Evolutionary conservation across 768 basidiomycete genomes (phyloP).

Genomic region (button mushroom (Agaricus bisporus)): DNA sequence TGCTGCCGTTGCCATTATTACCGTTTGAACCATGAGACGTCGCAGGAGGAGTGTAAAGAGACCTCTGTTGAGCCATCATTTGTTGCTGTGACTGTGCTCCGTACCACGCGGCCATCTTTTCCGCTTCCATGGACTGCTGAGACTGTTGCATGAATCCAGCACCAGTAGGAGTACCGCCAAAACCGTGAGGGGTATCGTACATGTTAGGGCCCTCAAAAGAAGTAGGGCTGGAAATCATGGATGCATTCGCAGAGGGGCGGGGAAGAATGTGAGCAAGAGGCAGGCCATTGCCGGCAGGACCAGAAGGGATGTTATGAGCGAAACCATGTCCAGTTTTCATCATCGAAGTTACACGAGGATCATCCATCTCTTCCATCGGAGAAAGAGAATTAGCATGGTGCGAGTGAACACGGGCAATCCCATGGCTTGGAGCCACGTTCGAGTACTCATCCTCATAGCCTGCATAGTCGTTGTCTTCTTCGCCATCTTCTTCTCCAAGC

Average conservation of each 20-base stretch:
- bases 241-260: constrained; percentile 10
- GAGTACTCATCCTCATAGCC: constrained; percentile 8
- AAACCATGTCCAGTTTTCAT: constrained; percentile 30
- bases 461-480: constrained; percentile 25
- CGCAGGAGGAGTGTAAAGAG: constrained; percentile 20
- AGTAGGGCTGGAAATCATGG: constrained; percentile 13
- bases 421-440: neutral
- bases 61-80: constrained; percentile 14
- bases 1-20: constrained; percentile 9
- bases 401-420: neutral
- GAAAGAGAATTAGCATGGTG: constrained; percentile 11
- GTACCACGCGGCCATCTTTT: constrained; percentile 19
- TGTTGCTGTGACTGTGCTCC: constrained; percentile 14
- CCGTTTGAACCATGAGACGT: constrained; percentile 12
- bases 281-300: constrained; percentile 10
- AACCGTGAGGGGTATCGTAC: constrained; percentile 10
- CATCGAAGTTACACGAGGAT: constrained; percentile 23
- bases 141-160: constrained; percentile 8
- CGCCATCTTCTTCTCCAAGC: constrained; percentile 40
- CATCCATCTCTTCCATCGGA: constrained; percentile 25
- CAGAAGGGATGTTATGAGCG: constrained; percentile 23
- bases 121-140: constrained; percentile 9
- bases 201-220: constrained; percentile 9
- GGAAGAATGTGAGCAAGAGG: constrained; percentile 14
- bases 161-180: constrained; percentile 8